phyloP scores from a whole-genome alignment of 192 early-diverging fungal genomes.

The Paraglomus occultum region DNA sequence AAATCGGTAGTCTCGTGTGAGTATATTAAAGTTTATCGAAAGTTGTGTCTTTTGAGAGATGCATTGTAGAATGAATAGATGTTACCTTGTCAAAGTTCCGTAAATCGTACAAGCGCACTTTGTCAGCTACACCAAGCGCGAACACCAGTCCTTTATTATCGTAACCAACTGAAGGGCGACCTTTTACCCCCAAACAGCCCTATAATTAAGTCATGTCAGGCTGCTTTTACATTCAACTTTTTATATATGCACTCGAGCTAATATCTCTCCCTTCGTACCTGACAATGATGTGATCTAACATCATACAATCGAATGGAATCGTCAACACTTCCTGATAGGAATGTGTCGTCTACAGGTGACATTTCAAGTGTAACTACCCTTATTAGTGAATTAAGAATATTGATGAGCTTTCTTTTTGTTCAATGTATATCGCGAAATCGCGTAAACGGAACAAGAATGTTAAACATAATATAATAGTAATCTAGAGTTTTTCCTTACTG shows the following conservation, averaged over 20 bases:
- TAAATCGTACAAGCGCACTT: slow-evolving; percentile 72
- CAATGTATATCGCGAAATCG: neutral
- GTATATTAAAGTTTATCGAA: too few relatives aligned
- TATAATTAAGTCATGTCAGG: slow-evolving; percentile 12
- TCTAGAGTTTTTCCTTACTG: slow-evolving; percentile 47
- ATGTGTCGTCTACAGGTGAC: slow-evolving; percentile 76
- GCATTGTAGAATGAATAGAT: neutral
- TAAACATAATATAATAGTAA: neutral
- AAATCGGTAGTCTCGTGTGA: neutral
- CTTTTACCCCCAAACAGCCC: slow-evolving; percentile 39
- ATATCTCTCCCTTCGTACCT: slow-evolving; percentile 37
- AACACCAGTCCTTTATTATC: slow-evolving; percentile 82
- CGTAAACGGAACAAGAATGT: neutral
- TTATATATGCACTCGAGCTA: neutral
- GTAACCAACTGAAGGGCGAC: slow-evolving; percentile 60
- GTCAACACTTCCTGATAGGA: slow-evolving; percentile 80
- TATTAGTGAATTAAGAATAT: neutral
- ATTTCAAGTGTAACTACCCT: slow-evolving; percentile 80
- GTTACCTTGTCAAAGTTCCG: slow-evolving; percentile 51
- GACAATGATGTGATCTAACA: slow-evolving; percentile 57
- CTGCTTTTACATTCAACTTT: neutral
- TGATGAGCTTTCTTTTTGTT: neutral
- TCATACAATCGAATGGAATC: slow-evolving; percentile 87
- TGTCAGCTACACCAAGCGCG: slow-evolving; percentile 52
- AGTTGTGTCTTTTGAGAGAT: neutral